Base-by-base conservation (phyloP, 2,329 filamentous ascomycete genomes). In the Aureobasidium vineae region DNA sequence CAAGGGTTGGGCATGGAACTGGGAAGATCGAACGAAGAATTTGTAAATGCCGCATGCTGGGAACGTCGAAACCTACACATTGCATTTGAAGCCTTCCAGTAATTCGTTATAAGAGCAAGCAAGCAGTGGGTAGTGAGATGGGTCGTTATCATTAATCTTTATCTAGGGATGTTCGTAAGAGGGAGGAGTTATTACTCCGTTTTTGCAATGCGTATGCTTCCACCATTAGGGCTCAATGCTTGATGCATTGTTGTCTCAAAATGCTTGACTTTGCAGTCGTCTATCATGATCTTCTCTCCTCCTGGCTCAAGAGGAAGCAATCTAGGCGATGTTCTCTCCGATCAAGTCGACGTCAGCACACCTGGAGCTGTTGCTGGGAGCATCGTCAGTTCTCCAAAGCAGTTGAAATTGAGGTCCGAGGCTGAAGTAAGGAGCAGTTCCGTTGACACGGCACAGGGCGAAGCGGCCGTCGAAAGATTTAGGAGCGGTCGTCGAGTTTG, bases 291-390 rank as follows among this genome's bases (percentile, higher is more conserved):
- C 38, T 43, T 31, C 15, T n/a, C 13, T n/a, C 38, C 5, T 57
- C 10, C 38, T n/a, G 15, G 16, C 26, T 41, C 19, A 13, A 57
- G 3, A 41, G n/a, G 7, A 8, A 28, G 2, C 2, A 15, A 15
- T 43, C 23, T 63, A 63, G 59, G 45, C 26, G n/a, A 66, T 41
- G 45, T 66, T 66, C 43, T 19, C 16, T 50, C 38, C 64, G 26
- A 66, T 8, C 43, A 66, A 23, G 16, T 53, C 33, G 43, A 66
- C 64, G 50, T 66, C 64, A 26, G 64, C 64, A n/a, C 64, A 66
- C 8, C 21, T 49, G 31, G 40, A 28, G 23, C 6, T 13, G 33
- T 13, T 31, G 33, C n/a, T 50, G 33, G 64, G 19, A 47, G 54
- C 53, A 16, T 50, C 50, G 64, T 11, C 36, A 3, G 15, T 43